Conservation (phyloP, 2,329 filamentous ascomycete species). For the Botrytis pseudocinerea region DNA sequence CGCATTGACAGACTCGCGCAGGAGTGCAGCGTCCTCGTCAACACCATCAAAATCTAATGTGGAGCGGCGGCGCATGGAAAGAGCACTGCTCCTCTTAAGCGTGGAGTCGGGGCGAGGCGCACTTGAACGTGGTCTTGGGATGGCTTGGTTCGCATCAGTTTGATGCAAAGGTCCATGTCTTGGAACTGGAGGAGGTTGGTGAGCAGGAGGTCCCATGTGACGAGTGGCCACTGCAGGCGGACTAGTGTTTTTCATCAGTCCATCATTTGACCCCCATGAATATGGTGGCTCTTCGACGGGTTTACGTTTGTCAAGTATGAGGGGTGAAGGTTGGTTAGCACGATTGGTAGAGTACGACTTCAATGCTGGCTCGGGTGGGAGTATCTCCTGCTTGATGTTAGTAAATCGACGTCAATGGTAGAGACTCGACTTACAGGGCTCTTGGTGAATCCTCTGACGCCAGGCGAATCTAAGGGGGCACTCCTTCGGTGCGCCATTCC, state of each 20-base stretch:
- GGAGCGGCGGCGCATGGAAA: constrained; percentile 35
- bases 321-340: constrained; percentile 34
- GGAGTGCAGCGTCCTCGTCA: constrained; percentile 41
- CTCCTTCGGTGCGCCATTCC: constrained; percentile 39
- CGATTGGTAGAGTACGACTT: constrained; percentile 31
- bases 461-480: constrained; percentile 34
- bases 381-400: constrained; percentile 32
- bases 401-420: neutral
- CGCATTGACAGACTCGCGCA: constrained; percentile 40
- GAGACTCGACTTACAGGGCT: constrained; percentile 36
- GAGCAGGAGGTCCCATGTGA: constrained; percentile 27
- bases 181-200: constrained; percentile 20
- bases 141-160: constrained; percentile 17
- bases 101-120: constrained; percentile 24
- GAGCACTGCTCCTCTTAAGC: constrained; percentile 39
- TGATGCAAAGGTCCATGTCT: constrained; percentile 20
- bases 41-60: constrained; percentile 35
- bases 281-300: constrained; percentile 37
- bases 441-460: constrained; percentile 31
- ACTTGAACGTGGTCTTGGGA: constrained; percentile 23
- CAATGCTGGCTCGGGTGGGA: constrained; percentile 29
- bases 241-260: constrained; percentile 36
- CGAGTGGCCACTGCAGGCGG: constrained; percentile 33
- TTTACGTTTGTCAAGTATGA: constrained; percentile 37
- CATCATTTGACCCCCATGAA: constrained; percentile 40